Evolutionary conservation across 352 stramenopile species (phyloP), one percentile per base, ranked within the genome.

Genomic region (Phytophthora capsici): DNA sequence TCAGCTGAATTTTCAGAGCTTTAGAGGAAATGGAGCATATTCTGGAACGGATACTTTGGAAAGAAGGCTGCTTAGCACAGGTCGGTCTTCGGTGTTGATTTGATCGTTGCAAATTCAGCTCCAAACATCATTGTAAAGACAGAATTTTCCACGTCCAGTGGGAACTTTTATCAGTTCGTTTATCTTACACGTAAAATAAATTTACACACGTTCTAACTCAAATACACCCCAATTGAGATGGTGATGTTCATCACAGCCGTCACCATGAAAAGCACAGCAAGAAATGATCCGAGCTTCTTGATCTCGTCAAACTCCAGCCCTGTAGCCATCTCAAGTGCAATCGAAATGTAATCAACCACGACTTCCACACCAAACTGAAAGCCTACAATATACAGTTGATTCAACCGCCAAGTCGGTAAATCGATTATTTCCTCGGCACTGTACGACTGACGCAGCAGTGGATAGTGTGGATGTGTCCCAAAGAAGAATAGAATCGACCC

Each of bases 381-480:
- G 2, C 10, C 26, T 12, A 76, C 23, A 17, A 73, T 44, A 1
- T 37, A 7, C 22, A 69, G 16, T 17, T 76, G 68, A 20, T 41
- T 58, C n/a, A 37, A 9, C 22, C 34, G 9, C 34, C 41, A 52
- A 16, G 20, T n/a, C 7, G 43, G 26, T 17, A 51, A 43, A 23
- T 37, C 38, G 20, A 34, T 9, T 34, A 14, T 34, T 34, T 34
- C 12, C 40, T 32, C 2, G 12, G 10, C 17, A 2, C 28, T 44
- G 40, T 22, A 19, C 41, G 22, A 16, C 3, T 48, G 13, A 19
- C 52, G 1, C 4, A 68, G 26, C 13, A 61, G 25, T 2, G 51
- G 23, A 20, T 82, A 85, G 32, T 79, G 65, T 1, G 67, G 63
- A 34, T 85, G 77, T 1, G 54, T 48, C 17, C 59, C 62, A 26